phyloP scores from a whole-genome alignment of 345 rosid species.

The Populus pruinosa region DNA sequence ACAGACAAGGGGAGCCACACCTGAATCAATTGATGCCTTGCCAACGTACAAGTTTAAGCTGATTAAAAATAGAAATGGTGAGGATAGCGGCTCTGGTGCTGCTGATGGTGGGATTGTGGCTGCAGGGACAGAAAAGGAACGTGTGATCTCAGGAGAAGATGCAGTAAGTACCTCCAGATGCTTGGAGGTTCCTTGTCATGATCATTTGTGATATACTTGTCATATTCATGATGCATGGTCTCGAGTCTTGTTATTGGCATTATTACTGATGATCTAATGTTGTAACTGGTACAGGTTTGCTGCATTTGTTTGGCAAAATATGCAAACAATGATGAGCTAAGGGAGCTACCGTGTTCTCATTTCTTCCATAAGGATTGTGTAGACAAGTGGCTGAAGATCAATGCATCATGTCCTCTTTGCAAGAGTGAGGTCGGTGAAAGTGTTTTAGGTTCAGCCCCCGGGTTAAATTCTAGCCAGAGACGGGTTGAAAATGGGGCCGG shows the following conservation, averaged over 20 bases:
- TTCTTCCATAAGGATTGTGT: constrained; percentile 96
- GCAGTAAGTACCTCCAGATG: constrained; percentile 49
- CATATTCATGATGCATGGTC: background rate
- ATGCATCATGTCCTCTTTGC: constrained; percentile 93
- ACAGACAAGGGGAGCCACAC: constrained; percentile 85
- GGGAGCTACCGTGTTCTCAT: constrained; percentile 85
- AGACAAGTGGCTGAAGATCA: constrained; percentile 95
- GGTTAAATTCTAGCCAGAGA: constrained; percentile 38
- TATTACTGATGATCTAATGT: background rate
- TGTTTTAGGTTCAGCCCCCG: constrained; percentile 35
- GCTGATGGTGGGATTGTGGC: constrained; percentile 86
- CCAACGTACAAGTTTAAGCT: constrained; percentile 90
- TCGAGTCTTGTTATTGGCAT: background rate
- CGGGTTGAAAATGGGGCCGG: constrained; percentile 36
- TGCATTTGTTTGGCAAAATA: constrained; percentile 95
- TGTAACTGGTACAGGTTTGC: constrained; percentile 52
- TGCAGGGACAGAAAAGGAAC: constrained; percentile 87
- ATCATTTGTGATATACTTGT: background rate
- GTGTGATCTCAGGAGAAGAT: constrained; percentile 79
- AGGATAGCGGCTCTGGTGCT: constrained; percentile 39
- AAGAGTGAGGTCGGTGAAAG: constrained; percentile 75
- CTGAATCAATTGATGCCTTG: constrained; percentile 80
- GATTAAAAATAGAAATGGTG: constrained; percentile 56
- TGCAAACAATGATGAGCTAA: constrained; percentile 87
- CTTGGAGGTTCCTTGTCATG: background rate